A percentile compares a stretch with the other conserved stretches of the same genome.
Conservation (phyloP, 768 basidiomycete species). For the Lentinula sp. region DNA sequence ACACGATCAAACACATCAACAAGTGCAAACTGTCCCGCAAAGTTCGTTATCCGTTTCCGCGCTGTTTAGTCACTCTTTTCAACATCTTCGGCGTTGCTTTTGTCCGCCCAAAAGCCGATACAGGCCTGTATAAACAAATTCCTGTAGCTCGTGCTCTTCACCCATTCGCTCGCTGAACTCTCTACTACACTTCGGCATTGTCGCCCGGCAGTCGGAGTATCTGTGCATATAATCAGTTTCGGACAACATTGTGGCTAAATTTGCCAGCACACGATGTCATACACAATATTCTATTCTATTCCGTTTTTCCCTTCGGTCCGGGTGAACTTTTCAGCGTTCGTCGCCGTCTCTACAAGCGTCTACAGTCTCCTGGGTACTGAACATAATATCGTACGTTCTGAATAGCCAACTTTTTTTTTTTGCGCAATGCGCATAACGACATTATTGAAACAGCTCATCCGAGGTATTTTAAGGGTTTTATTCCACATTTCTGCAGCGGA, state of each 20-base stretch:
- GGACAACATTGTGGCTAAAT: not conserved
- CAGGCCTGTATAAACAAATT: not conserved
- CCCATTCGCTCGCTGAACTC: not conserved
- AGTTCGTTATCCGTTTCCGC: not conserved
- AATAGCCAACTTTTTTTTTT: not conserved
- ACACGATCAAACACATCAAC: slow-evolving; percentile 7
- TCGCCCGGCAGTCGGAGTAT: not conserved
- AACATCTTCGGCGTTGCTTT: not conserved
- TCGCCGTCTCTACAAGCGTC: too few species aligned
- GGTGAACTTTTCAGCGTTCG: too few species aligned
- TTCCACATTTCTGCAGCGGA: too few species aligned
- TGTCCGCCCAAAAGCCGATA: slow-evolving; percentile 4
- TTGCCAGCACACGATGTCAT: not conserved
- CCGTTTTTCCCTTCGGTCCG: not conserved
- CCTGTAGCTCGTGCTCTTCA: not conserved
- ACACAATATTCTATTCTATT: not conserved
- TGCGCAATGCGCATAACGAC: not conserved
- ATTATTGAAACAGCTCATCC: too few species aligned
- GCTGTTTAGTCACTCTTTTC: too few species aligned
- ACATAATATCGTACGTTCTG: too few species aligned
- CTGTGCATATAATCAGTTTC: too few species aligned
- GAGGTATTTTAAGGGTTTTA: too few species aligned
- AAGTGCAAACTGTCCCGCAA: slow-evolving; percentile 4
- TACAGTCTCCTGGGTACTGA: too few species aligned
- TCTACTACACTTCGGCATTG: not conserved